Conservation (phyloP, 2,329 filamentous ascomycete species). For the Didymella pomorum region DNA sequence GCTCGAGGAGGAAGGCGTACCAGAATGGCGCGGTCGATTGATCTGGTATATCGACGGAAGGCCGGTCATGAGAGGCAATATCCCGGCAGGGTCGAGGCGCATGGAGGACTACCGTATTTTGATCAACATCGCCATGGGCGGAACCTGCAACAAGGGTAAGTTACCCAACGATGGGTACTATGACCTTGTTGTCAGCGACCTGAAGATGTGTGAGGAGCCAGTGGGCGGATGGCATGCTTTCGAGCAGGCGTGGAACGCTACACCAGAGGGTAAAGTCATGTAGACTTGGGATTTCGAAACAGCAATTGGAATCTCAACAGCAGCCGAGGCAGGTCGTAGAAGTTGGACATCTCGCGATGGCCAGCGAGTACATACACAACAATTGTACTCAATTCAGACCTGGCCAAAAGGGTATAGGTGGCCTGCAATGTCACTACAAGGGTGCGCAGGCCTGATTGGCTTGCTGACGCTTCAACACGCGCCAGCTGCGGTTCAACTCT, state of each 20-base stretch:
- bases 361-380: too few species aligned
- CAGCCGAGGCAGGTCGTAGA: too few species aligned
- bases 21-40: constrained; percentile 57
- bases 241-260: constrained; percentile 58
- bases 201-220: constrained; percentile 63
- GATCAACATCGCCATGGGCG: constrained; percentile 70
- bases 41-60: constrained; percentile 68
- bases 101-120: constrained; percentile 65
- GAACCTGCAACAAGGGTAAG: constrained; percentile 64
- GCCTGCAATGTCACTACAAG: too few species aligned
- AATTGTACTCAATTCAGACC: too few species aligned
- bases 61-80: constrained; percentile 64
- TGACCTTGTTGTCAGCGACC: constrained; percentile 63
- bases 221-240: constrained; percentile 65
- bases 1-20: constrained; percentile 57
- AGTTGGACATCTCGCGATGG: too few species aligned
- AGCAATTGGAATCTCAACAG: too few species aligned
- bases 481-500: too few species aligned
- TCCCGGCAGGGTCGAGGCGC: constrained; percentile 62
- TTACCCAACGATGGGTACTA: constrained; percentile 63
- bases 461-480: too few species aligned
- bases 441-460: too few species aligned
- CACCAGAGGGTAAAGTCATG: constrained; percentile 45
- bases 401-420: too few species aligned
- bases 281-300: too few species aligned